phyloP scores from a whole-genome alignment of 768 basidiomycete genomes.

The Russula abietina region DNA sequence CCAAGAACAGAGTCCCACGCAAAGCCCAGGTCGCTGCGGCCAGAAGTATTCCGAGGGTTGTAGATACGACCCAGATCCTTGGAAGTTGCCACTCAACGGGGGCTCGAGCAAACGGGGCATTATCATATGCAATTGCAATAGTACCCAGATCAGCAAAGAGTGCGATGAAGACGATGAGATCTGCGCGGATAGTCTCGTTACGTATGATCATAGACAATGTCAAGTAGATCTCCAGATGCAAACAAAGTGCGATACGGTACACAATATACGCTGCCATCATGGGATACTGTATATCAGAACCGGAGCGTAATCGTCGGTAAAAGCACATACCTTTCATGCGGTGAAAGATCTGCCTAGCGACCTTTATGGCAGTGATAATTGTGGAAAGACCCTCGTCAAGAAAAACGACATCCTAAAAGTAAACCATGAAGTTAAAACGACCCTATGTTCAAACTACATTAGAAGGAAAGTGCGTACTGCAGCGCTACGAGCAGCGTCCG shows the following conservation, averaged over 20 bases:
- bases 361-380: slow-evolving; percentile 43
- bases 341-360: slow-evolving; percentile 46
- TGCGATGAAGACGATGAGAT: slow-evolving; percentile 41
- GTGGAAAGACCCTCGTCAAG: slow-evolving; percentile 41
- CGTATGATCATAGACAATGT: slow-evolving; percentile 40
- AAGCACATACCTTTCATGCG: slow-evolving; percentile 38
- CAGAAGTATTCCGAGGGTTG: slow-evolving; percentile 32
- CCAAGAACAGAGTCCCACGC: slow-evolving; percentile 39
- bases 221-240: slow-evolving; percentile 45
- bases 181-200: slow-evolving; percentile 44
- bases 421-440: background rate
- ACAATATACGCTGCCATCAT: slow-evolving; percentile 42
- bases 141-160: slow-evolving; percentile 44
- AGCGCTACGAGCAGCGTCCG: slow-evolving; percentile 38
- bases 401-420: slow-evolving; percentile 39
- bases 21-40: slow-evolving; percentile 42
- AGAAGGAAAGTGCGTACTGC: slow-evolving; percentile 25
- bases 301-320: too few species aligned
- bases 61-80: slow-evolving; percentile 44
- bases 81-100: slow-evolving; percentile 48
- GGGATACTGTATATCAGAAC: slow-evolving; percentile 28
- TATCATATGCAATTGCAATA: slow-evolving; percentile 46
- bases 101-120: slow-evolving; percentile 34
- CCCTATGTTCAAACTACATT: background rate
- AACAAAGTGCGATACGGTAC: slow-evolving; percentile 45